Conservation (phyloP, 345 rosid genomes). For the Aquilaria malaccensis region DNA sequence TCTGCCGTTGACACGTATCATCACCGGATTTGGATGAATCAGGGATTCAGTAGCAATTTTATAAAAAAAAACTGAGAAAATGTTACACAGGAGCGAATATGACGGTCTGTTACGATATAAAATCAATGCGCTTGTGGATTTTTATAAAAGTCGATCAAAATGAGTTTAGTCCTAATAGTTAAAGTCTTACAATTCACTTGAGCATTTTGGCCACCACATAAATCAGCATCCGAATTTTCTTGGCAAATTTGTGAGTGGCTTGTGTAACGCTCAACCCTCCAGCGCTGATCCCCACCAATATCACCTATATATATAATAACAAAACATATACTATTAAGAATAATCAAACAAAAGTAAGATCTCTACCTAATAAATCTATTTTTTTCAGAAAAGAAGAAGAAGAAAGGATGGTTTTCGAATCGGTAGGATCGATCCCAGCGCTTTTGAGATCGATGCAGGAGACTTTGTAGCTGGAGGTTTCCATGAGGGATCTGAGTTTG, state of each 20-base stretch:
- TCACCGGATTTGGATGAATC: constrained; percentile 68
- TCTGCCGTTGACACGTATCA: constrained; percentile 47
- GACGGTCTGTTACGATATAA: no score
- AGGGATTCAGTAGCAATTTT: constrained; percentile 55
- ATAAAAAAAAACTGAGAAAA: not conserved
- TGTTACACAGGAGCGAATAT: no score
- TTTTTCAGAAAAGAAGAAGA: not conserved
- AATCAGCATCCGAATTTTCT: constrained; percentile 56
- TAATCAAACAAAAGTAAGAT: not conserved
- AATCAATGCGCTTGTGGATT: no score
- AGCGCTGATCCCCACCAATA: constrained; percentile 88
- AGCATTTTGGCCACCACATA: constrained; percentile 86
- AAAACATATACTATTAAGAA: no score
- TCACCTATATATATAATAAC: constrained; percentile 39
- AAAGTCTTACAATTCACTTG: constrained; percentile 39
- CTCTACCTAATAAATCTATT: no score
- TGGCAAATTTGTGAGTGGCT: constrained; percentile 44
- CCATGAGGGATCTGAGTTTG: constrained; percentile 66
- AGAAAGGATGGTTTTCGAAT: constrained; percentile 38
- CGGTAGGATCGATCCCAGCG: constrained; percentile 50
- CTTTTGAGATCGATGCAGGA: constrained; percentile 77
- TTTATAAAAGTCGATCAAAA: no score
- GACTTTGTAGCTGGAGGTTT: constrained; percentile 63
- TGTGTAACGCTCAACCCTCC: constrained; percentile 80
- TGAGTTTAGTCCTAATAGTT: no score